A percentile compares a stretch with the other conserved stretches of the same genome.
Conservation (phyloP, 495 filamentous ascomycete species). For the Niebla homalea region DNA sequence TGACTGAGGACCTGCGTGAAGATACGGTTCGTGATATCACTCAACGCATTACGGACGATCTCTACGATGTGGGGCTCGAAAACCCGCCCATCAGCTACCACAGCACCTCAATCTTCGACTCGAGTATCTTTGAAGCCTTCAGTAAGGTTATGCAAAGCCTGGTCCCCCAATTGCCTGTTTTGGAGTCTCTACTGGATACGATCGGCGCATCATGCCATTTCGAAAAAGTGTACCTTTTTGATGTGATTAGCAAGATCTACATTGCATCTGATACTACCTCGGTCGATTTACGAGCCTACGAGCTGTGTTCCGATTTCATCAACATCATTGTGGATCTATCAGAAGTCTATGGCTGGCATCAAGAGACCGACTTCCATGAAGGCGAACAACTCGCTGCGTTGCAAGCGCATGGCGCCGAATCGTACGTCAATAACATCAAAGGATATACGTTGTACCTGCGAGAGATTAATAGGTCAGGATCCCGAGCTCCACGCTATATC, state of each 20-base stretch:
- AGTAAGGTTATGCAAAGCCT: constrained; percentile 96
- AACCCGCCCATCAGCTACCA: constrained; percentile 88
- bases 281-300: constrained; percentile 84
- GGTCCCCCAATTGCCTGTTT: constrained; percentile 79
- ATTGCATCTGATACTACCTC: constrained; percentile 90
- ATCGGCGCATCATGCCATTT: constrained; percentile 81
- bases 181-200: constrained; percentile 84
- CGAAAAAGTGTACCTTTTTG: constrained; percentile 95
- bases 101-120: constrained; percentile 92
- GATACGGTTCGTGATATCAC: constrained; percentile 91
- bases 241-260: constrained; percentile 94
- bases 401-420: constrained; percentile 51
- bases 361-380: constrained; percentile 43
- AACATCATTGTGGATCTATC: constrained; percentile 94
- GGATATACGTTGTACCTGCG: constrained; percentile 71
- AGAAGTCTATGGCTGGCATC: constrained; percentile 78
- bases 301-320: constrained; percentile 95
- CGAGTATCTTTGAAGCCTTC: constrained; percentile 95
- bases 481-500: neutral
- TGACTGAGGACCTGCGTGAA: constrained; percentile 85
- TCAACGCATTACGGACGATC: constrained; percentile 93
- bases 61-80: constrained; percentile 80
- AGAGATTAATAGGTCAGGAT: constrained; percentile 74
- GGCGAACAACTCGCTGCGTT: constrained; percentile 47
- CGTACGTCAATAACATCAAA: constrained; percentile 12